phyloP scores from a whole-genome alignment of 495 filamentous ascomycete species.

The Podospora fimiseda region DNA sequence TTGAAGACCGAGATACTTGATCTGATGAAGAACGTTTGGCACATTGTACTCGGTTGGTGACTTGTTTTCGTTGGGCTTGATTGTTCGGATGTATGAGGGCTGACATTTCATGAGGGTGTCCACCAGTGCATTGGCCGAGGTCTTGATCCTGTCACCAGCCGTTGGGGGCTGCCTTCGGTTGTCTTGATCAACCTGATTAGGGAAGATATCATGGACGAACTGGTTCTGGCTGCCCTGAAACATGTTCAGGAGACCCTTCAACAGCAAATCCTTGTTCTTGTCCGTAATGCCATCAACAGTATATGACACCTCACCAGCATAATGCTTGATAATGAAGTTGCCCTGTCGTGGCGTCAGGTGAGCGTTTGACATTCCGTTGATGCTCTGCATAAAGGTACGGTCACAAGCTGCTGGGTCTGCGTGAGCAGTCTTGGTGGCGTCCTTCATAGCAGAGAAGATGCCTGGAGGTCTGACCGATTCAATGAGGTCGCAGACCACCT shows the following conservation, averaged over 20 bases:
- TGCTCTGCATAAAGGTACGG: constrained; percentile 85
- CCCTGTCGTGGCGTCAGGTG: constrained; percentile 91
- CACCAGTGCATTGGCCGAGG: constrained; percentile 92
- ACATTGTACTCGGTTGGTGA: constrained; percentile 85
- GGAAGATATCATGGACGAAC: constrained; percentile 85
- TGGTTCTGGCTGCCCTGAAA: constrained; percentile 75
- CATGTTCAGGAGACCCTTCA: constrained; percentile 90
- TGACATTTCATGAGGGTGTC: constrained; percentile 94
- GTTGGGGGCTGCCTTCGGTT: constrained; percentile 91
- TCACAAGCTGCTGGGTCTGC: constrained; percentile 92
- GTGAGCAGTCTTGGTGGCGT: constrained; percentile 94
- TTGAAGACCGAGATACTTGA: constrained; percentile 97
- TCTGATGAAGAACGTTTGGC: constrained; percentile 92
- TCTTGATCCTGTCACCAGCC: constrained; percentile 94
- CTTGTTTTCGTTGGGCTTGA: constrained; percentile 99
- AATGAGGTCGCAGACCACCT: constrained; percentile 95
- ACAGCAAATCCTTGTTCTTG: constrained; percentile 97
- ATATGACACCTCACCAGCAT: constrained; percentile 96
- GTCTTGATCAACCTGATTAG: constrained; percentile 89
- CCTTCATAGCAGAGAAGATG: constrained; percentile 93
- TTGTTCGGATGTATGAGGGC: constrained; percentile 96
- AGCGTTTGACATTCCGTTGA: constrained; percentile 83
- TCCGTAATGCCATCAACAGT: constrained; percentile 96
- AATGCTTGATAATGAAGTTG: constrained; percentile 98
- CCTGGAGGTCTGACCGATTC: constrained; percentile 88